Evolutionary conservation across 2,329 filamentous ascomycete genomes (phyloP).

Genomic region (Hymenoscyphus repandus): DNA sequence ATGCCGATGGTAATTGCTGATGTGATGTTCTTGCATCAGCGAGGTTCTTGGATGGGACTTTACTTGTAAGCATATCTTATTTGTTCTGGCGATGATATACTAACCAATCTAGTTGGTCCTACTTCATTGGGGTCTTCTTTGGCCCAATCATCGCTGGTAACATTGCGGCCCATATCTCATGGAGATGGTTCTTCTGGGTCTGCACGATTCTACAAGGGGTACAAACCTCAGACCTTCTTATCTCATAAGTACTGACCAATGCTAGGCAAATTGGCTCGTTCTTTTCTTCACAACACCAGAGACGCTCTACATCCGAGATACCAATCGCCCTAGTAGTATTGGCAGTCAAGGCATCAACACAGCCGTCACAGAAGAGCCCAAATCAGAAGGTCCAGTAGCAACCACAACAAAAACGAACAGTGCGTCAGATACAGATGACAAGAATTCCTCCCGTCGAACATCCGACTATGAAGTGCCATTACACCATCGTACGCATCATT

Average conservation of each 20-base stretch:
- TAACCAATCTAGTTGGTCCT: conserved; percentile 1
- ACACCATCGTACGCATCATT: neutral
- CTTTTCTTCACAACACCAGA: neutral
- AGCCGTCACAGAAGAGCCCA: too few species aligned
- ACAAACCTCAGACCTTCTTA: neutral
- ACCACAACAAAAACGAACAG: neutral
- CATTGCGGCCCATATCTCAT: conserved; percentile 33
- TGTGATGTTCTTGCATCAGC: conserved; percentile 59
- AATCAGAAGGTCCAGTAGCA: neutral
- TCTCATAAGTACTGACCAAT: neutral
- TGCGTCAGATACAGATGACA: neutral
- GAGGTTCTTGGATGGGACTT: conserved; percentile 47
- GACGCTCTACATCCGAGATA: neutral
- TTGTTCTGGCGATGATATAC: conserved; percentile 29
- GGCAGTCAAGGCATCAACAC: neutral
- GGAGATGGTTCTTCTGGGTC: conserved; percentile 40
- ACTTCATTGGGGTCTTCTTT: conserved; percentile 38
- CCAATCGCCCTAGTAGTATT: neutral
- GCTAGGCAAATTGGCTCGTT: neutral
- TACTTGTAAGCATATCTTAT: conserved; percentile 62
- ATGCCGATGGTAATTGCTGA: conserved; percentile 60
- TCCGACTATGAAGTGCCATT: neutral
- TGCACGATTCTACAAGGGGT: conserved; percentile 30
- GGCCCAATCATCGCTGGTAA: conserved; percentile 41
- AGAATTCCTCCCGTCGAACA: neutral